Conservation (phyloP, 345 rosid genomes). For the Dovyalis caffra region DNA sequence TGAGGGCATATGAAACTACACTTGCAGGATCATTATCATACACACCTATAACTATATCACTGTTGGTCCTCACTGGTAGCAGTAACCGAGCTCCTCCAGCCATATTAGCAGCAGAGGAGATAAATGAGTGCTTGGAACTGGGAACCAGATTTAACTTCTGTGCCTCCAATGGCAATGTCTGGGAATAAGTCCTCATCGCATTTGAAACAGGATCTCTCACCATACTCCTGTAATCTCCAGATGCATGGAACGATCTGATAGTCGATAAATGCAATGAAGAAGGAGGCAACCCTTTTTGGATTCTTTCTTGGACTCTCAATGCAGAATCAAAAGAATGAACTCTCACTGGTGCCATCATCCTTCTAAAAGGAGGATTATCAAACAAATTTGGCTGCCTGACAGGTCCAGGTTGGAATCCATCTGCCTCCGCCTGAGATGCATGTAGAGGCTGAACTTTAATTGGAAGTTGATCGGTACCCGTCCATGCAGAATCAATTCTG, state of each 20-base stretch:
- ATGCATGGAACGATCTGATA: slow-evolving; percentile 78
- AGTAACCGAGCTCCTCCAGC: slow-evolving; percentile 79
- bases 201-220: slow-evolving; percentile 75
- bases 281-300: slow-evolving; percentile 54
- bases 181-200: slow-evolving; percentile 56
- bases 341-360: slow-evolving; percentile 52
- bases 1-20: slow-evolving; percentile 81
- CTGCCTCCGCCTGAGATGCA: slow-evolving; percentile 36
- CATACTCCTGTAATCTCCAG: slow-evolving; percentile 79
- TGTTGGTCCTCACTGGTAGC: slow-evolving; percentile 52
- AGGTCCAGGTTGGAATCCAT: slow-evolving; percentile 33
- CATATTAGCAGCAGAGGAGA: slow-evolving; percentile 61
- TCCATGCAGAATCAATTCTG: slow-evolving; percentile 98
- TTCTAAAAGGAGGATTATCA: slow-evolving; percentile 44
- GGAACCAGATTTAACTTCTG: slow-evolving; percentile 58
- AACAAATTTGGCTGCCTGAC: slow-evolving; percentile 24
- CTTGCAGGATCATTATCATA: slow-evolving; percentile 92
- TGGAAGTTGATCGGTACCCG: slow-evolving; percentile 58
- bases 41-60: slow-evolving; percentile 73
- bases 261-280: slow-evolving; percentile 58
- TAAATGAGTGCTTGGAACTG: slow-evolving; percentile 46
- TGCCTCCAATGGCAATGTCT: slow-evolving; percentile 58
- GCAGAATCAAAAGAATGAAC: slow-evolving; percentile 91
- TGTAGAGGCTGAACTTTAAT: slow-evolving; percentile 33
- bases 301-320: slow-evolving; percentile 60